Evolutionary conservation across 352 stramenopile species (phyloP), one percentile per base, ranked within the genome.

Genomic region (Phytophthora capsici): DNA sequence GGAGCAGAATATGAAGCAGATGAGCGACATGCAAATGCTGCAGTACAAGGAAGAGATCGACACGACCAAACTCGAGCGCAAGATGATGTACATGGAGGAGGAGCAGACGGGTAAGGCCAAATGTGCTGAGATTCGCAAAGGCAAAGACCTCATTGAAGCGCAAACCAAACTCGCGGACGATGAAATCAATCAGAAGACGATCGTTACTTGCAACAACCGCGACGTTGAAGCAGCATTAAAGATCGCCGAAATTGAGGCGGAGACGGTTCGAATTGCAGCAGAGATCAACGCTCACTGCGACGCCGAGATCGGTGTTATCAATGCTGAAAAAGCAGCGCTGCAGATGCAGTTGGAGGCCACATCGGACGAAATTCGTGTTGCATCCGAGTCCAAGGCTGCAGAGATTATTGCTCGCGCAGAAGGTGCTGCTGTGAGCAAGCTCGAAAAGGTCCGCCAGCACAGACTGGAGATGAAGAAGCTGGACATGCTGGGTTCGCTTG

Each of bases 1-100:
- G 49, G 77, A 90, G 64, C 77, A 92, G 53, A 87, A 81, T 37
- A 92, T 94, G 85, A 87, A 94, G 66, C 85, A 90, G 50, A 78
- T 91, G 63, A 84, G 68, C 50, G 81, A 86, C 69, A 90, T 94
- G 85, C 80, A 90, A 50, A 73, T 86, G 71, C 66, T 94, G 51
- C 67, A 76, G 26, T 82, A 82, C 67, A 81, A 82, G 57, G 76
- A 86, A 37, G 75, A 80, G 57, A 76, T 84, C 41, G 72, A 86
- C 45, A 82, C 75, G 51, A 82, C 74, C 38, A 84, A 89, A 34
- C 59, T 89, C 36, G 72, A 82, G 44, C 79, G 82, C 38, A 57
- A 49, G n/a, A 80, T 86, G 74, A 79, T 81, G 64, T 68, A 66
- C 14, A 84, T 82, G 56, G 79, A 95, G 49, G 81, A 91, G 49